Base-by-base conservation (phyloP, 495 filamentous ascomycete genomes). In the Daldinia loculata region DNA sequence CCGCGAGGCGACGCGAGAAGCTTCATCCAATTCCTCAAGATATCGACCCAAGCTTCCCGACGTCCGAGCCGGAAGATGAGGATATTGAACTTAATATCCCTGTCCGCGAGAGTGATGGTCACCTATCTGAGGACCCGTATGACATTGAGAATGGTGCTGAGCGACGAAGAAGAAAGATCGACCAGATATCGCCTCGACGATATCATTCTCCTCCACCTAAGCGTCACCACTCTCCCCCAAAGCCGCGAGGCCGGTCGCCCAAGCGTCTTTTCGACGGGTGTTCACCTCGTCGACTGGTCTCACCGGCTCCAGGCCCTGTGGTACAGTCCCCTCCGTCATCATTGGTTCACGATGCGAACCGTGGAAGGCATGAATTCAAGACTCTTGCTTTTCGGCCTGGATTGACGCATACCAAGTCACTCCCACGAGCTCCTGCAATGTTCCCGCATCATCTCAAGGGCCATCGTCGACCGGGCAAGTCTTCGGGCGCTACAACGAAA, bases 11-110 rank as follows among this genome's bases (percentile, higher is more conserved):
- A 64, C 89, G 89, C 45, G 89, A 89, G 60, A 97, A 93, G 79
- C 92, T 92, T 64, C 87, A 89, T 62, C 72, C 84, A 29, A 91
- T 93, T 27, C 94, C 95, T 45, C 95, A 98, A 71, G 96, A 99
- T 71, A 98, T 99, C 66, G 95, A 99, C 75, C 95, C 95, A 9
- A 97, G 93, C 77, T 98, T 98, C 76, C 95, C 95, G 0, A 93
- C 93, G 7, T 97, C 94, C 1, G 95, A 98, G 68, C 91, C 90
- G 0, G 95, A 97, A 68, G 91, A 95, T 64, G 91, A 92, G 34
- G 86, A 94, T 8, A 88, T 91, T 26, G 83, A 87, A 41, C 79
- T 81, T 12, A 81, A 87, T 51, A 84, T 87, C 9, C 84, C 83
- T 41, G 79, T 79, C 12, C 75, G 78, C 32, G 85, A 86, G 52